Evolutionary conservation across 306 rosid genomes (phyloP), one percentile per base, ranked within the genome.

Genomic region (Vicia sativa): DNA sequence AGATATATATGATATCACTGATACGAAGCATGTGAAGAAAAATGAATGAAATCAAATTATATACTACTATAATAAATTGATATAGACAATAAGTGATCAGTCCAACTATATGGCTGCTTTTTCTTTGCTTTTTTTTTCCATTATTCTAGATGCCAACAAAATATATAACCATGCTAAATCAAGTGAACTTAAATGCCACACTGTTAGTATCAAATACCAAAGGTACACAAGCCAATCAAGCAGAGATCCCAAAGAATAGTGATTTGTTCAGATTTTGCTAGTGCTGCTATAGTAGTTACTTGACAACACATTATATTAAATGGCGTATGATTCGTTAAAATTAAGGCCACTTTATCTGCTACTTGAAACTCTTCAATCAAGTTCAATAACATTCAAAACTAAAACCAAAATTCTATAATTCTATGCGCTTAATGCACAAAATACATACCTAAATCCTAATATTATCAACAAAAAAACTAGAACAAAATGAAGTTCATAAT

Each of bases 1-100:
- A 41, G 49, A 19, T 14, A 71, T 13, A 15, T 44, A 64, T 14
- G 46, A 41, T 35, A 12, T 26, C 9, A 58, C 37, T 35, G 44
- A 23, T 38, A 37, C 35, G 7, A 56, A 45, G 57, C 4, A 26
- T 16, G 29, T 28, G 31, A 12, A 42, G 15, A 18, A 25, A 63
- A 73, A 42, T 35, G 42, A 23, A 45, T 66, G 58, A 16, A 45
- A 66, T 46, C 55, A 35, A 67, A 37, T 14, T 15, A 57, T 45
- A 34, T 34, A 34, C 38, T 7, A 48, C 34, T 25, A 19, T 38
- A 23, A 15, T 9, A 65, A 39, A 42, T 44, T 44, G 72, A 19
- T 42, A n/a, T 65, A 43, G 3, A 18, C 63, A 1, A 58, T 5
- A 45, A 7, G 43, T 52, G 10, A 60, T 34, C 28, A 46, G 38